A percentile compares a stretch with the other conserved stretches of the same genome.
Conservation (phyloP, 305 asterid genomes). For the Caryopteris hybrid region DNA sequence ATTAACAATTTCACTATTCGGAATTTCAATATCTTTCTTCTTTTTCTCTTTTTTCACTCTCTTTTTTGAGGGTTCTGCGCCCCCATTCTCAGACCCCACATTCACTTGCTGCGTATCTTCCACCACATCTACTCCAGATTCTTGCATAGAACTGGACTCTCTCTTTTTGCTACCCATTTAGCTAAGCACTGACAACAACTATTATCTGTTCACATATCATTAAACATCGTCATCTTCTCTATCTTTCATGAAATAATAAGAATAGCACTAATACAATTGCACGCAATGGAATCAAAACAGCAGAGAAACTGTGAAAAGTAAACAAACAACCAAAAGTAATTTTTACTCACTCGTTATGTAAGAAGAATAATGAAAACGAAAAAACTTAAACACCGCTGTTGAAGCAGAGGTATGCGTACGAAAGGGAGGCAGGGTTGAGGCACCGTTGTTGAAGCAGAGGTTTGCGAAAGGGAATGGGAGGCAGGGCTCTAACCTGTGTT, state of each 20-base stretch:
- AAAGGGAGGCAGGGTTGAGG: no score
- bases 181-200: not conserved
- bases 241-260: not conserved
- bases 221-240: not conserved
- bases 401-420: no score
- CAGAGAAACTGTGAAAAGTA: not conserved
- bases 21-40: constrained; percentile 25
- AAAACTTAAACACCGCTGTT: not conserved
- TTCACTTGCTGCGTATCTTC: constrained; percentile 15
- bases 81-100: constrained; percentile 19
- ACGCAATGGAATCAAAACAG: not conserved
- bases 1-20: constrained; percentile 20
- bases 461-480: no score
- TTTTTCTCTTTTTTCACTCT: constrained; percentile 52
- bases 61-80: constrained; percentile 43
- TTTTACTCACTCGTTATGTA: not conserved
- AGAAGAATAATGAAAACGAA: not conserved
- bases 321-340: not conserved
- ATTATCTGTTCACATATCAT: constrained; percentile 6
- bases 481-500: no score
- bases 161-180: constrained; percentile 55
- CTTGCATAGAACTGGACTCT: constrained; percentile 34
- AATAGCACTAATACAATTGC: not conserved
- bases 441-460: no score
- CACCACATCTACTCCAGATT: constrained; percentile 19